Conservation (phyloP, 768 basidiomycete species). For the Mycena haematopus region DNA sequence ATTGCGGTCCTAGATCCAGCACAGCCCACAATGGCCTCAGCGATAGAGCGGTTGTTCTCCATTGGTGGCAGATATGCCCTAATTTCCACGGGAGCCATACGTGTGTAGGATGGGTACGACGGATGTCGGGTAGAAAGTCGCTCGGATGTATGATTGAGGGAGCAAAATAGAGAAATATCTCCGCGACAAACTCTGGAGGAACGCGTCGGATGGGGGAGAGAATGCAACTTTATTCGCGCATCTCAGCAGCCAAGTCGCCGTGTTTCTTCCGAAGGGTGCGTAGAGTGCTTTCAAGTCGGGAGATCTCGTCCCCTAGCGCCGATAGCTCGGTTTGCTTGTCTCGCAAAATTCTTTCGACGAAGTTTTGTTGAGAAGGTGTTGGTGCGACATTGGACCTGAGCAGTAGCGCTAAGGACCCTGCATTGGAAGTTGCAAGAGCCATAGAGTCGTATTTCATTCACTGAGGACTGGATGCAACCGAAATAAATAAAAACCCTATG, state of each 20-base stretch:
- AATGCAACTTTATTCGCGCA: background rate
- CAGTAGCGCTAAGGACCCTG: background rate
- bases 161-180: slow-evolving; percentile 21
- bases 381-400: slow-evolving; percentile 14
- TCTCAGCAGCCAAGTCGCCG: background rate
- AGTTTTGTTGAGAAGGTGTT: background rate
- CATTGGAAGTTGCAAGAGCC: background rate
- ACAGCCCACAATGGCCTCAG: slow-evolving; percentile 13
- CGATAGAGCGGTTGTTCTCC: slow-evolving; percentile 3
- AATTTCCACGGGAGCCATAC: slow-evolving; percentile 5
- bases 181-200: slow-evolving; percentile 10
- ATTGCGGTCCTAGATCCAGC: background rate
- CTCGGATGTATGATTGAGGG: background rate
- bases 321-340: background rate
- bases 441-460: background rate
- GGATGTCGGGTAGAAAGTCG: no score
- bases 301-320: background rate
- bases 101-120: background rate
- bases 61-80: slow-evolving; percentile 10
- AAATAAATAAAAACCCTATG: no score
- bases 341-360: background rate
- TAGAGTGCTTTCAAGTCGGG: background rate
- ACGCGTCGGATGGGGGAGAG: slow-evolving; percentile 7
- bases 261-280: background rate
- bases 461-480: no score